Percentiles rank a stretch among this genome's conserved stretches.
Evolutionary conservation across 139 green algal species (phyloP).

Genomic region (Coccomyxa sp.): DNA sequence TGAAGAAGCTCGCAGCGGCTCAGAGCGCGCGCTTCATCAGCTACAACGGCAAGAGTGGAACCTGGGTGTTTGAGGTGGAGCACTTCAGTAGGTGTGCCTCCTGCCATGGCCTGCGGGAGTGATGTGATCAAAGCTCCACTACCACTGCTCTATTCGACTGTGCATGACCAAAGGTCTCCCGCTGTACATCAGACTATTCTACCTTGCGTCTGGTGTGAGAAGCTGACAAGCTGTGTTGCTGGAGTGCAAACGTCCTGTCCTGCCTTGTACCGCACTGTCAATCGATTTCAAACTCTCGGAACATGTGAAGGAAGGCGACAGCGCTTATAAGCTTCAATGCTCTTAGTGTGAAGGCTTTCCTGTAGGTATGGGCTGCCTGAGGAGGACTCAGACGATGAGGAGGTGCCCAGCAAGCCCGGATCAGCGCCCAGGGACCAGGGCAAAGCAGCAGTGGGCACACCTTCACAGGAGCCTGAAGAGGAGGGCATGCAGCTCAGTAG

Average conservation of each 20-base stretch:
- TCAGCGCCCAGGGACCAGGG: background rate
- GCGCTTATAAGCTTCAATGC: no score
- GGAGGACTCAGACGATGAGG: conserved; percentile 48
- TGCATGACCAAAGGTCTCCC: no score
- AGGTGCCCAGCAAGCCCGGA: background rate
- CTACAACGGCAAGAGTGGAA: conserved; percentile 66
- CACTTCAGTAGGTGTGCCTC: conserved; percentile 71
- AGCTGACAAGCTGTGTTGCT: no score
- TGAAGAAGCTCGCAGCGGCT: conserved; percentile 51
- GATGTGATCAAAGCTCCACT: background rate
- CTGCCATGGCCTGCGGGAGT: background rate
- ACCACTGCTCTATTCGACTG: no score
- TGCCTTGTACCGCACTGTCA: no score
- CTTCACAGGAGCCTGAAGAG: conserved; percentile 2
- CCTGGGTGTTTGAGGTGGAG: conserved; percentile 89
- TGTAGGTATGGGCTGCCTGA: conserved; percentile 70
- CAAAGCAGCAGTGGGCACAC: conserved; percentile 13
- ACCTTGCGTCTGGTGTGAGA: no score
- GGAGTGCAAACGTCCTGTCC: no score
- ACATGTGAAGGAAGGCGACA: no score
- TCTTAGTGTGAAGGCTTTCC: no score
- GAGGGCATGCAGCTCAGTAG: conserved; percentile 21
- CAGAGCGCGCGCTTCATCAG: conserved; percentile 76
- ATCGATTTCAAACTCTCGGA: no score
- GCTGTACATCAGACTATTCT: no score